phyloP scores from a whole-genome alignment of 2,329 filamentous ascomycete species.

The Triangularia setosa region DNA sequence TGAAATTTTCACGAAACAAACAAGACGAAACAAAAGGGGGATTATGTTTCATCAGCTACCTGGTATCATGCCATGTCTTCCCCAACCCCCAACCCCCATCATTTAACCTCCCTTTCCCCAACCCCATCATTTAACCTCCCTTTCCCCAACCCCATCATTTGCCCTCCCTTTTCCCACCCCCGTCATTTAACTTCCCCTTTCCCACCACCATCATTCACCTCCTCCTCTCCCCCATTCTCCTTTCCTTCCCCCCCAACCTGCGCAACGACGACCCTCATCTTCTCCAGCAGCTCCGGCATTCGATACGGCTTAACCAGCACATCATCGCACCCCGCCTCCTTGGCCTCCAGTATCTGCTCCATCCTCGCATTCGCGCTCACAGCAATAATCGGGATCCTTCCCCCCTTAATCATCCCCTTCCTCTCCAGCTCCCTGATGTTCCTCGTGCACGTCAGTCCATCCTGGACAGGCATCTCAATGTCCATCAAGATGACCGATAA shows the following conservation, averaged over 20 bases:
- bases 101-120: no score
- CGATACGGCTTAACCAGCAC: slow-evolving; percentile 71
- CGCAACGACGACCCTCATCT: slow-evolving; percentile 50
- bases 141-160: neutral
- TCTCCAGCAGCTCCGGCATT: slow-evolving; percentile 57
- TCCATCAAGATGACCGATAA: slow-evolving; percentile 69
- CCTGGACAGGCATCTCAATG: slow-evolving; percentile 72
- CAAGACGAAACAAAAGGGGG: no score
- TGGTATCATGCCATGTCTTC: no score
- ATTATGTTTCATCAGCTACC: no score
- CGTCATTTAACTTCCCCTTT: neutral
- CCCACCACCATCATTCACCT: neutral
- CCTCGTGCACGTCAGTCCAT: slow-evolving; percentile 63
- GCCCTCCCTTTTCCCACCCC: neutral
- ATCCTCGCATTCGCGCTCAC: slow-evolving; percentile 64
- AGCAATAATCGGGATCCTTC: slow-evolving; percentile 59
- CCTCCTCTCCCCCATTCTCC: neutral
- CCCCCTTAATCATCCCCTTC: slow-evolving; percentile 47
- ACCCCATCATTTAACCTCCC: no score
- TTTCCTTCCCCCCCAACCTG: neutral
- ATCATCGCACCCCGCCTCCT: slow-evolving; percentile 54
- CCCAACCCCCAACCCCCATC: no score
- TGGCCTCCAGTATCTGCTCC: slow-evolving; percentile 54
- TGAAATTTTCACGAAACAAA: no score
- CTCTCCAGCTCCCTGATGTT: slow-evolving; percentile 60